Evolutionary conservation across 1,139 yeast species (phyloP), one percentile per base, ranked within the genome.

Genomic region (Pichia sp.): DNA sequence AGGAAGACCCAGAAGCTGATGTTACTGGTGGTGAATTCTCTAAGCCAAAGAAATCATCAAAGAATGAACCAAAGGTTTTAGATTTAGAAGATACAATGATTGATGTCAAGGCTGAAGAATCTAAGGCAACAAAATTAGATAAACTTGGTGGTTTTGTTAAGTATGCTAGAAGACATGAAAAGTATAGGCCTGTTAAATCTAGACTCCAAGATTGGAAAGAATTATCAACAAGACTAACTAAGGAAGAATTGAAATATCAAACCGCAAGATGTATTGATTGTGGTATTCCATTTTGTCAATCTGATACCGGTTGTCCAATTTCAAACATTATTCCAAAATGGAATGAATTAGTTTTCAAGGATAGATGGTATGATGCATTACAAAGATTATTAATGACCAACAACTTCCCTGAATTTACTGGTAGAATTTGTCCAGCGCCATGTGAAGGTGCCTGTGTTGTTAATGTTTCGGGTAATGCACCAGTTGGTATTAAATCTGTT

Each of bases 241-340:
- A 85, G 68, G 90, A 85, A 48, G 97, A 92, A 58, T 82, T 92
- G 64, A 79, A 82, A 65, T 77, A 77, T 64, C 97, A 92, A 72
- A 87, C 97, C 50, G 97, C 97, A n/a, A 81, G 98, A 69, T 92
- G 98, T 77, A 92, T 92, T 96, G 98, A 92, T 70, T 92, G 98
- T 74, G 98, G 98, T 73, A 95, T 92, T 61, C 98, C 98, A 53
- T 92, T 90, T 79, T 92, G 98, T 74, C 95, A 94, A 64, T 85
- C 96, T 40, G 97, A 92, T 68, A 85, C 96, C 44, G 98, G 98
- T 54, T 92, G 98, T 72, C 98, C 98, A 51, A 85, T 92, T 58
- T 89, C 97, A 52, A 92, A 92, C 69, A 82, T 90, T 59, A 92
- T 92, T 73, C 98, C 98, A 57, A 90, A 90, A 70, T 92, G 97